These are phyloP conservation scores for Cetraspora pellucida DNA, from an alignment of 192 early-diverging fungal genomes.

Conservation along the genomic window DNA sequence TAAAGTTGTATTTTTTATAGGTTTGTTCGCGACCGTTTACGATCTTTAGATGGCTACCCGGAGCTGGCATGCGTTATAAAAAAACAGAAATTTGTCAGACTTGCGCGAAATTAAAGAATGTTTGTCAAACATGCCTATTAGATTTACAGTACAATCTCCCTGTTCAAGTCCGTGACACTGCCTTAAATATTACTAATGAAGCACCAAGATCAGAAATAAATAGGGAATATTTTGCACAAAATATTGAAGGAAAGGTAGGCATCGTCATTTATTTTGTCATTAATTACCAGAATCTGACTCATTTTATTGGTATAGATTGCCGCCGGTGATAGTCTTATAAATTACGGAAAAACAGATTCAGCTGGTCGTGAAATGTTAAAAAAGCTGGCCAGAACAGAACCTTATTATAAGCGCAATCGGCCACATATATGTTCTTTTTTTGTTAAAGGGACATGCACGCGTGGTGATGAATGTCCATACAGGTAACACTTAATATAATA, in stretches of 20 bases:
- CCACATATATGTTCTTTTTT: slow-evolving; percentile 96
- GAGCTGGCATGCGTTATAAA: slow-evolving; percentile 92
- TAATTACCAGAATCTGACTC: neutral
- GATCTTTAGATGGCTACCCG: slow-evolving; percentile 95
- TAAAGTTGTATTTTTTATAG: slow-evolving; percentile 28
- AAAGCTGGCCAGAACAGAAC: slow-evolving; percentile 80
- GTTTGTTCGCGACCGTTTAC: slow-evolving; percentile 93
- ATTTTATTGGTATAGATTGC: slow-evolving; percentile 2
- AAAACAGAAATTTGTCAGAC: slow-evolving; percentile 99
- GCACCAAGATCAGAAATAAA: slow-evolving; percentile 88
- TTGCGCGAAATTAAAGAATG: slow-evolving; percentile 98
- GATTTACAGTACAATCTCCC: slow-evolving; percentile 96
- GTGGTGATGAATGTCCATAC: slow-evolving; percentile 95
- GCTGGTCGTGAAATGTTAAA: slow-evolving; percentile 76
- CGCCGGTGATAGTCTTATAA: slow-evolving; percentile 56
- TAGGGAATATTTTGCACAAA: slow-evolving; percentile 84
- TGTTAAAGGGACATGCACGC: slow-evolving; percentile 91
- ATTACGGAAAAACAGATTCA: slow-evolving; percentile 70
- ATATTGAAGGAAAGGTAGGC: slow-evolving; percentile 66
- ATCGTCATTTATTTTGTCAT: neutral
- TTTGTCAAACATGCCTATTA: slow-evolving; percentile 95
- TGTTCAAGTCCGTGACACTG: slow-evolving; percentile 89
- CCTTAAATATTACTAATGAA: slow-evolving; percentile 71
- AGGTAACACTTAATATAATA: slow-evolving; percentile 40
- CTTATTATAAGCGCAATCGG: slow-evolving; percentile 89